These are phyloP conservation scores for Myxozyma mucilagina DNA, from an alignment of 805 yeast genomes.

Conservation along the genomic window DNA sequence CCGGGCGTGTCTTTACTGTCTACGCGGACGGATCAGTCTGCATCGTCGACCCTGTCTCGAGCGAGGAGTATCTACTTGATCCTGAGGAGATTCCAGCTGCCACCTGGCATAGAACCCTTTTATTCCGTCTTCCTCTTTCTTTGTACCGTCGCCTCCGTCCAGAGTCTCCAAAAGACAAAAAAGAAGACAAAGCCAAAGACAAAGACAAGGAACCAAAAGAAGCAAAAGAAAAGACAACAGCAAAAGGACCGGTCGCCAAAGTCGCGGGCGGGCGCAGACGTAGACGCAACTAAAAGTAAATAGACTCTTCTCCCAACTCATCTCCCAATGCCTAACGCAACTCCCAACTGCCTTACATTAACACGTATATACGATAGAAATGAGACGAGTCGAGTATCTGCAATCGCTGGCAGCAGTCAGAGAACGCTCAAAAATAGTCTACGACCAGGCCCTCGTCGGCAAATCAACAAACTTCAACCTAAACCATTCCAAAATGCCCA, in stretches of 20 bases:
- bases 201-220: no score
- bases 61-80: conserved; percentile 37
- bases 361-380: background rate
- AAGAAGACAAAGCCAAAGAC: background rate
- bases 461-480: conserved; percentile 49
- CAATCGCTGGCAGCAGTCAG: conserved; percentile 58
- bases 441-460: conserved; percentile 44
- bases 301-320: no score
- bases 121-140: conserved; percentile 35
- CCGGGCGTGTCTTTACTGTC: conserved; percentile 38
- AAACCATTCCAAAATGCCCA: conserved; percentile 46
- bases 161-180: background rate
- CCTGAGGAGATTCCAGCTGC: conserved; percentile 39
- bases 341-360: background rate
- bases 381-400: conserved; percentile 39
- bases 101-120: conserved; percentile 39
- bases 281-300: no score
- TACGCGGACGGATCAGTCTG: conserved; percentile 38
- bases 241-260: no score
- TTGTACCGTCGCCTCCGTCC: background rate
- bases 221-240: no score
- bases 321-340: background rate
- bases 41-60: conserved; percentile 22
- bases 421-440: conserved; percentile 51
- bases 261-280: no score